phyloP scores from a whole-genome alignment of 352 stramenopile species.

The Phytopythium ostracodes region DNA sequence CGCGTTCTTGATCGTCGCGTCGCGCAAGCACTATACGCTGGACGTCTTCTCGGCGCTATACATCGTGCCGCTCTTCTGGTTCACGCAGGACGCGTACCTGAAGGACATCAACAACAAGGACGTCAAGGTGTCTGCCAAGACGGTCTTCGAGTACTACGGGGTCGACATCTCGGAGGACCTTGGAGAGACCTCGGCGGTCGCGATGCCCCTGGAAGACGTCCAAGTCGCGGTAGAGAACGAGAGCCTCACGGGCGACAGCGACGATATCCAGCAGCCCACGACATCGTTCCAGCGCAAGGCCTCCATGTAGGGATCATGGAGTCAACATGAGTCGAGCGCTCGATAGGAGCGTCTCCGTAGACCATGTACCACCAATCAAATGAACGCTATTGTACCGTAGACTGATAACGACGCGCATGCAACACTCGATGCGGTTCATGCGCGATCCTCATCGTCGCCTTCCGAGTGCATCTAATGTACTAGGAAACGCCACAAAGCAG shows the following conservation, averaged over 20 bases:
- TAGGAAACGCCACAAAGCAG: no score
- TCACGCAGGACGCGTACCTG: slow-evolving; percentile 73
- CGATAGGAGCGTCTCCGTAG: neutral
- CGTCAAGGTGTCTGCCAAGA: slow-evolving; percentile 53
- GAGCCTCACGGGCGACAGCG: slow-evolving; percentile 23
- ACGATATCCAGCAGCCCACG: slow-evolving; percentile 16
- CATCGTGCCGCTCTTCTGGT: slow-evolving; percentile 84
- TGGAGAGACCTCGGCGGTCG: slow-evolving; percentile 9
- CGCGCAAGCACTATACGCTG: slow-evolving; percentile 89
- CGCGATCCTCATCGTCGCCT: no score
- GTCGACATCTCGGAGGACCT: slow-evolving; percentile 32
- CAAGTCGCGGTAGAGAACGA: slow-evolving; percentile 35
- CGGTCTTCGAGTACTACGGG: slow-evolving; percentile 28
- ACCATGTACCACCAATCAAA: neutral
- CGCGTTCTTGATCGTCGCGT: slow-evolving; percentile 85
- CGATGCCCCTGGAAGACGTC: slow-evolving; percentile 20
- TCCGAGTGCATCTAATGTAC: no score
- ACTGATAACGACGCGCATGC: neutral
- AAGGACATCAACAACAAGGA: slow-evolving; percentile 85
- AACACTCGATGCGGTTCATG: neutral
- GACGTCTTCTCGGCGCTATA: slow-evolving; percentile 89
- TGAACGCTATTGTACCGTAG: neutral
- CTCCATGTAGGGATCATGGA: slow-evolving; percentile 28
- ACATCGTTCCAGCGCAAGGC: slow-evolving; percentile 47
- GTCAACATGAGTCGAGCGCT: neutral